Evolutionary conservation across 139 green algal genomes (phyloP), one percentile per base, ranked within the genome.

Genomic region (Chlorella sp.): DNA sequence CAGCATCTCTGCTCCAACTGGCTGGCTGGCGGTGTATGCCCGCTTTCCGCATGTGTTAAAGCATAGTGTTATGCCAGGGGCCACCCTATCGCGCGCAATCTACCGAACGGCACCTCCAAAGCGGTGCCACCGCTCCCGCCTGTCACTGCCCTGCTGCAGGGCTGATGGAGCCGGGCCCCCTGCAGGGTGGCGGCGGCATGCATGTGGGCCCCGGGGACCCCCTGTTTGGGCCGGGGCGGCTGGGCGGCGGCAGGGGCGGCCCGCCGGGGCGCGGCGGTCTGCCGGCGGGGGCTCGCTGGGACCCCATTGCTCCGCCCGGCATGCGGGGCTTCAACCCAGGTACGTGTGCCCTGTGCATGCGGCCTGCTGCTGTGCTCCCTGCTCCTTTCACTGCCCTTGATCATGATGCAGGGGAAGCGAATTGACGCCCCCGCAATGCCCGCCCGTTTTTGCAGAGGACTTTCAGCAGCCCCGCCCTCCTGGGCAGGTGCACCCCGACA

Each of bases 281-380:
- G 69, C 91, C 91, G 12, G 78, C 89, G 11, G 91, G 91, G 34
- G 91, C 90, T 40, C 84, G 89, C 24, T 95, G 83, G 86, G 93
- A 95, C 85, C 93, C 93, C 16, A 95, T 95, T 42, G 89, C 76
- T 2, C 93, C 93, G n/a, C 91, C 89, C 26, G 93, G 93, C 39
- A 84, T 93, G 86, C 90, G 60, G 5, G 92, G 92, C 26, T 93
- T 92, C 77, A 21, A 78, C 32, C 92, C 92, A 18, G 91, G 89
- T 66, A 89, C 90, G 73, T 32, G 78, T 22, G 42, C 36, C 4
- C 19, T 77, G 69, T 37, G 64, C 64, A 16, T 2, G 64, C 22
- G 64, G 11, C 21, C 11, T 73, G 64, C 24, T 7, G 48, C 64
- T 26, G 24, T 14, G 11, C 11, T 73, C 64, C 21, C 7, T 34